Conservation (phyloP, 2,329 filamentous ascomycete genomes). For the Fusarium gaditjirri region DNA sequence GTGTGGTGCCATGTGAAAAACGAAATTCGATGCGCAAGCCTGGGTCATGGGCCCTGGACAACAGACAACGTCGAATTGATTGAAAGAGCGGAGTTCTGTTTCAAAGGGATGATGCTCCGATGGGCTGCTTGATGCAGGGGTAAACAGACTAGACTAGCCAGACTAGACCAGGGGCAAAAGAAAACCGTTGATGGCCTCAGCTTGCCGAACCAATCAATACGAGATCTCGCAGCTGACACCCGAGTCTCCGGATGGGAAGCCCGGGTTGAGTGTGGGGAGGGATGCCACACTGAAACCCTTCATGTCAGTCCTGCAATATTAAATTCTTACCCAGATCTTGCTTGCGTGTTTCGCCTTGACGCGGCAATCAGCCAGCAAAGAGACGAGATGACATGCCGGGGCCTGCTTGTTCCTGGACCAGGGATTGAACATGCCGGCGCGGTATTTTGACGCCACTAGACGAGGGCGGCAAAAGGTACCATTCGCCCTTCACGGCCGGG, state of each 20-base stretch:
- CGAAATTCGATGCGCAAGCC: constrained; percentile 16
- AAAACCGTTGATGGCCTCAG: constrained; percentile 22
- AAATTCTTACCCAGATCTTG: constrained; percentile 15
- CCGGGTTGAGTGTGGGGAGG: constrained; percentile 22
- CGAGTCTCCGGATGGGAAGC: constrained; percentile 14
- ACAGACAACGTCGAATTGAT: constrained; percentile 23
- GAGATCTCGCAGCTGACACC: constrained; percentile 1
- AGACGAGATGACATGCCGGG: constrained; percentile 37
- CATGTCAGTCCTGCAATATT: constrained; percentile 26
- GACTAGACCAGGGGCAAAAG: constrained; percentile 30
- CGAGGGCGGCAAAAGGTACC: not conserved
- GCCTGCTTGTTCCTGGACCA: not conserved
- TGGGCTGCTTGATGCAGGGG: constrained; percentile 15
- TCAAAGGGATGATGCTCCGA: constrained; percentile 27
- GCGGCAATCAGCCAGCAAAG: constrained; percentile 13
- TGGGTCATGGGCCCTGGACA: not conserved
- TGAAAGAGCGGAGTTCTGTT: constrained; percentile 30
- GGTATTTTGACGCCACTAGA: constrained; percentile 16
- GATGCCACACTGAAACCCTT: constrained; percentile 36
- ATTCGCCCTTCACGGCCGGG: not conserved
- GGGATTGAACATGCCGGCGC: not conserved
- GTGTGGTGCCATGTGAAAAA: constrained; percentile 22
- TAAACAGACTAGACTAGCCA: not conserved
- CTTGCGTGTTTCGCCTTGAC: constrained; percentile 21
- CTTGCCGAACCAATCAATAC: constrained; percentile 16